Evolutionary conservation across 2,329 filamentous ascomycete species (phyloP).

Genomic region (Aspergillus caelatus): DNA sequence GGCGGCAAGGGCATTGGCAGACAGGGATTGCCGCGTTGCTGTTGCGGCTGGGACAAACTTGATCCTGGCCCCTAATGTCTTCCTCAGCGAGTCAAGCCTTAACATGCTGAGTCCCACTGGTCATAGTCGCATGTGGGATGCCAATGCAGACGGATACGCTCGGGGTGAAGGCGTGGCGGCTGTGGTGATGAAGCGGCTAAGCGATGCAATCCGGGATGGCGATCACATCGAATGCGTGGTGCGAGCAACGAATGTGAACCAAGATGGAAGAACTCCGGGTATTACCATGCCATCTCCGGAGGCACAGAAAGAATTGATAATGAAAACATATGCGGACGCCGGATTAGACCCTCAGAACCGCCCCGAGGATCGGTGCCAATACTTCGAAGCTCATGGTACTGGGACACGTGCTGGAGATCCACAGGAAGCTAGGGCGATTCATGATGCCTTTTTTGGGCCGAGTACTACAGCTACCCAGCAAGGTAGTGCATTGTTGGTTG

Average conservation of each 20-base stretch:
- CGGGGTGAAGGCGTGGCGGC: slow-evolving; percentile 57
- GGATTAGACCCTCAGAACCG: slow-evolving; percentile 36
- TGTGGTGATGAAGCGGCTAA: slow-evolving; percentile 56
- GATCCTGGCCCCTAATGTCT: too few species aligned
- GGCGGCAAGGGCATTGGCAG: too few species aligned
- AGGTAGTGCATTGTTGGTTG: neutral
- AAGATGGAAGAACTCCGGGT: slow-evolving; percentile 39
- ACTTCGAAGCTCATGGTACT: slow-evolving; percentile 50
- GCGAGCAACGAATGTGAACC: slow-evolving; percentile 38
- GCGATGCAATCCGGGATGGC: slow-evolving; percentile 50
- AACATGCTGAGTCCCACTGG: too few species aligned
- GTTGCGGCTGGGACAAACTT: too few species aligned
- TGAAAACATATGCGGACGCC: slow-evolving; percentile 40
- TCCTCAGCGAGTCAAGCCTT: too few species aligned
- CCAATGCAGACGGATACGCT: slow-evolving; percentile 52
- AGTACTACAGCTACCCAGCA: too few species aligned
- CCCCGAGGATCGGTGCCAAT: slow-evolving; percentile 38
- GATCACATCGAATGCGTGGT: slow-evolving; percentile 49
- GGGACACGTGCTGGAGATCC: neutral
- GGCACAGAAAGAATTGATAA: slow-evolving; percentile 47
- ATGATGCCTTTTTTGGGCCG: too few species aligned
- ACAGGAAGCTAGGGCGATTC: too few species aligned
- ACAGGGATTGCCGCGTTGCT: too few species aligned
- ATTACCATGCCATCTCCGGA: slow-evolving; percentile 38
- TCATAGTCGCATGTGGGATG: slow-evolving; percentile 21